These are phyloP conservation scores for Mortierella antarctica DNA, from an alignment of 192 early-diverging fungal genomes.

Conservation along the genomic window DNA sequence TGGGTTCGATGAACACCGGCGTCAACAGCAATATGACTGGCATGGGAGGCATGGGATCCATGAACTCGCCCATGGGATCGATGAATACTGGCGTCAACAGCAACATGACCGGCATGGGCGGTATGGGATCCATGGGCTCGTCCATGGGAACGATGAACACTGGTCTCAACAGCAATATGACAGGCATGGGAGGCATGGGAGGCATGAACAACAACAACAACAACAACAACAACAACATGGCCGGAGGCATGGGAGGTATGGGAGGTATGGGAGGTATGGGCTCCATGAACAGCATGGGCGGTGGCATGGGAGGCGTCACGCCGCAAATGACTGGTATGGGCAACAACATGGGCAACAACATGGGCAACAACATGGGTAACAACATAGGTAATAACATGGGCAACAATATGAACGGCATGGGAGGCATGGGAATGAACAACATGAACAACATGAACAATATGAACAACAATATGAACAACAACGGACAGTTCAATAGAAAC, in stretches of 20 bases:
- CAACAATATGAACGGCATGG: conserved; percentile 22
- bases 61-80: no score
- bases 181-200: conserved; percentile 16
- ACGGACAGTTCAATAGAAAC: conserved; percentile 52
- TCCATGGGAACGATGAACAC: background rate
- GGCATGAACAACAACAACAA: conserved; percentile 34
- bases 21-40: conserved; percentile 24
- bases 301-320: conserved; percentile 17
- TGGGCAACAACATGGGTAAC: conserved; percentile 16
- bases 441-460: conserved; percentile 34
- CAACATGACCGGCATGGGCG: background rate
- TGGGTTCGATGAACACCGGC: background rate
- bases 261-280: conserved; percentile 15
- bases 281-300: conserved; percentile 23
- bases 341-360: conserved; percentile 28
- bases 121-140: conserved; percentile 3
- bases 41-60: conserved; percentile 7
- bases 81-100: conserved; percentile 12
- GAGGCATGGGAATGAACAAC: conserved; percentile 25
- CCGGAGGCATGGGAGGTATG: no score
- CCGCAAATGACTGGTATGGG: conserved; percentile 23
- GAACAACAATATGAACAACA: conserved; percentile 39
- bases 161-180: conserved; percentile 19
- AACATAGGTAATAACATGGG: conserved; percentile 16
- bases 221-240: background rate